Percentiles rank a stretch among this genome's conserved stretches.
Conservation (phyloP, 345 rosid species). For the Gossypium longicalyx region DNA sequence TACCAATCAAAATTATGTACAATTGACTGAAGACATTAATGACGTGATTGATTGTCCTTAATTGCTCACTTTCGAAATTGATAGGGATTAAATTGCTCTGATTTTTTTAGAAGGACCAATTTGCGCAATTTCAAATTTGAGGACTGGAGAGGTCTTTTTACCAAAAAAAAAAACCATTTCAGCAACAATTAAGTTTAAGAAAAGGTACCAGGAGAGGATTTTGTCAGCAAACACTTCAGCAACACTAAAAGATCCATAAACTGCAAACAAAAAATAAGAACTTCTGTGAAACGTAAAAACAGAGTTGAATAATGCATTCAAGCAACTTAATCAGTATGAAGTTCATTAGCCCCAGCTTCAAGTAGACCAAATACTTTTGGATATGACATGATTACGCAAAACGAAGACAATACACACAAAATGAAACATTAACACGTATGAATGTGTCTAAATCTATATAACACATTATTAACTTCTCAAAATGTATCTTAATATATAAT, state of each 20-base stretch:
- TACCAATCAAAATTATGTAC: too few relatives aligned
- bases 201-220: conserved; percentile 55
- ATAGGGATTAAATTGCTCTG: too few relatives aligned
- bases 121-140: too few relatives aligned
- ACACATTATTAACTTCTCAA: background rate
- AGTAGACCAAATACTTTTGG: background rate
- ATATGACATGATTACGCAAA: background rate
- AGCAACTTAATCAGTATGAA: conserved; percentile 1
- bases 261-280: conserved; percentile 39
- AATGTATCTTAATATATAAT: background rate
- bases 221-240: conserved; percentile 77
- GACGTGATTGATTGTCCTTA: too few relatives aligned
- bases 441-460: background rate
- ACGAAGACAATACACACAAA: background rate
- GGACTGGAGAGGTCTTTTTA: background rate
- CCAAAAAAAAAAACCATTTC: background rate
- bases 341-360: conserved; percentile 3
- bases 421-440: background rate
- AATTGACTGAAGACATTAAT: too few relatives aligned
- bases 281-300: background rate
- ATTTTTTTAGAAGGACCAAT: too few relatives aligned
- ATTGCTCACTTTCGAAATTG: too few relatives aligned
- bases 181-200: background rate
- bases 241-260: conserved; percentile 82
- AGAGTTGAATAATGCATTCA: background rate